Evolutionary conservation across 176 grass and related monocot species (phyloP).

Genomic region (Pontederia crassipes): DNA sequence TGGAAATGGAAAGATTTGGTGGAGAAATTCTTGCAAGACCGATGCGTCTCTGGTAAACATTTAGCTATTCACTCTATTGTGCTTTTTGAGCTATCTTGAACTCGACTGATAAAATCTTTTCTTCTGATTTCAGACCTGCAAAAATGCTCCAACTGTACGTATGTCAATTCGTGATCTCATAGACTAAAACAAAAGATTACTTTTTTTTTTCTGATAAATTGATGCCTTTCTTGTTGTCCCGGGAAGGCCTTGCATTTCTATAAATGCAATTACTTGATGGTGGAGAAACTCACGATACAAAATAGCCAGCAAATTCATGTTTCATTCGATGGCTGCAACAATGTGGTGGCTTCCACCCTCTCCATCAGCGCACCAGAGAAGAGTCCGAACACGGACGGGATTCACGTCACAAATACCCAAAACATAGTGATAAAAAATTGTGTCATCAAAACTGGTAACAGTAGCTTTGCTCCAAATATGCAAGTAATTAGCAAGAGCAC

Average conservation of each 20-base stretch:
- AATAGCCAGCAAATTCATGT: slow-evolving; percentile 44
- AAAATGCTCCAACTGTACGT: slow-evolving; percentile 48
- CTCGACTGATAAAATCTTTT: not conserved
- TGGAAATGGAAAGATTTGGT: slow-evolving; percentile 73
- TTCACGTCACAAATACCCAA: slow-evolving; percentile 26
- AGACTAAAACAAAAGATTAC: not conserved
- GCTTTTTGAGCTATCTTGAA: not conserved
- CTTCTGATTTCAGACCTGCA: slow-evolving; percentile 42
- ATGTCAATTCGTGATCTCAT: too few relatives aligned
- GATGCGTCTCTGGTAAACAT: slow-evolving; percentile 33
- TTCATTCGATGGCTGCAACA: slow-evolving; percentile 24
- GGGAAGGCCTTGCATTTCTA: slow-evolving; percentile 43
- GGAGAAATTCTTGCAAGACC: slow-evolving; percentile 67
- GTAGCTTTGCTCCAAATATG: not conserved
- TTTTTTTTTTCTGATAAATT: not conserved
- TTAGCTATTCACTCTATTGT: not conserved
- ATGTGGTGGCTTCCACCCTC: slow-evolving; percentile 13
- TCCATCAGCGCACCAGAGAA: slow-evolving; percentile 23
- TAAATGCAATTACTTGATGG: slow-evolving; percentile 35
- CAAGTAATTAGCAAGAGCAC: not conserved
- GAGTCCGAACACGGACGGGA: slow-evolving; percentile 44
- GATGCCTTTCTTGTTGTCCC: not conserved
- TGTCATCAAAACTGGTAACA: slow-evolving; percentile 32
- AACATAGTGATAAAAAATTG: slow-evolving; percentile 28
- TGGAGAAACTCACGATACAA: slow-evolving; percentile 26